A percentile compares a stretch with the other conserved stretches of the same genome.
These are phyloP conservation scores for Kodamaea alishanica DNA, from an alignment of 1,139 yeast species.

Conservation along the genomic window DNA sequence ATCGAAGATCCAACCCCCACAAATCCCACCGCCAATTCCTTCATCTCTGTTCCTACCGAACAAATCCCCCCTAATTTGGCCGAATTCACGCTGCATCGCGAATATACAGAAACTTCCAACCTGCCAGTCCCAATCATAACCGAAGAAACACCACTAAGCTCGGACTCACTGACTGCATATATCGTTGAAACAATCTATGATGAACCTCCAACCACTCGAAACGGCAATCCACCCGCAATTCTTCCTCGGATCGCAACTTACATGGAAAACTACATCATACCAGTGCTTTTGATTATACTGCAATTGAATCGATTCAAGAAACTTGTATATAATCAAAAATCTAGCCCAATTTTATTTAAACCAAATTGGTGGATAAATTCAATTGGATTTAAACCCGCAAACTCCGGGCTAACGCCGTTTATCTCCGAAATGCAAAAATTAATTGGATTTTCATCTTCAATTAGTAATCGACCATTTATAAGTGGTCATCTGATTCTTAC, in stretches of 20 bases:
- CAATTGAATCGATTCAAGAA: conserved; percentile 23
- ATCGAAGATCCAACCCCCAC: neutral
- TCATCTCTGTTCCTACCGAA: too few relatives aligned
- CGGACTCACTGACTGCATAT: conserved; percentile 1
- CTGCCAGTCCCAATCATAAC: neutral
- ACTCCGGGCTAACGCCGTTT: conserved; percentile 12
- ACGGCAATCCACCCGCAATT: conserved; percentile 16
- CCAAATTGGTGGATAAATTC: neutral
- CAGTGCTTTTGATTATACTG: conserved; percentile 21
- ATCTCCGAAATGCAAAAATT: conserved; percentile 22
- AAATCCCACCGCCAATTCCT: neutral
- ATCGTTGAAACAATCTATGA: conserved; percentile 2
- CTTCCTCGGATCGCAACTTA: conserved; percentile 13
- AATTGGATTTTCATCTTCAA: conserved; percentile 18
- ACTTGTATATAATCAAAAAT: too few relatives aligned
- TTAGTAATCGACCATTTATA: conserved; percentile 21
- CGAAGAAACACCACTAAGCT: neutral
- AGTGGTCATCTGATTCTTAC: conserved; percentile 19
- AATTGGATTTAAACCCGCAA: neutral
- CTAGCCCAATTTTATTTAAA: neutral
- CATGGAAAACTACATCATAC: conserved; percentile 26
- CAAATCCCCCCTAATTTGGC: too few relatives aligned
- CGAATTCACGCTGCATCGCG: neutral
- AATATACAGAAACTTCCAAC: conserved; percentile 1
- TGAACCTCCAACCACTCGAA: neutral